These are phyloP conservation scores for Aquilaria malaccensis DNA, from an alignment of 345 rosid genomes.

Conservation along the genomic window DNA sequence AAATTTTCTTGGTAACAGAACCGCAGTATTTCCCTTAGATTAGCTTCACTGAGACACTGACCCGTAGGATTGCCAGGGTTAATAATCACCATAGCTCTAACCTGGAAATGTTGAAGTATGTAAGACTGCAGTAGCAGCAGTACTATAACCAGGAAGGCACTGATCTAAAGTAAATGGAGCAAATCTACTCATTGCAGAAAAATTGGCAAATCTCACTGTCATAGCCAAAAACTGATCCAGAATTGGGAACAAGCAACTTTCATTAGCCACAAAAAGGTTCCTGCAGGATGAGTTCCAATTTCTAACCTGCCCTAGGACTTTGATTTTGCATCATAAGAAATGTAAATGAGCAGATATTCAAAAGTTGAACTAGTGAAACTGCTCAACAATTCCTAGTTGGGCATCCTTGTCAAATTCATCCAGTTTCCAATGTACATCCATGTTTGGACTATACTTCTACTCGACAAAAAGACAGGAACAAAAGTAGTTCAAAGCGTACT, in stretches of 20 bases:
- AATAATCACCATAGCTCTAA: slow-evolving; percentile 95
- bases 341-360: too few relatives aligned
- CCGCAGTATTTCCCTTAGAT: slow-evolving; percentile 69
- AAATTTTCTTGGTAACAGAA: slow-evolving; percentile 77
- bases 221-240: too few relatives aligned
- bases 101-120: slow-evolving; percentile 34
- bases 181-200: too few relatives aligned
- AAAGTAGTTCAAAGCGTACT: slow-evolving; percentile 23
- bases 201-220: too few relatives aligned
- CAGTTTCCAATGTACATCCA: slow-evolving; percentile 4
- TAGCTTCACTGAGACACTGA: slow-evolving; percentile 92
- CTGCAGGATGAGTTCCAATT: too few relatives aligned
- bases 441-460: slow-evolving; percentile 3
- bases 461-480: slow-evolving; percentile 10
- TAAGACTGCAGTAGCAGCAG: not conserved
- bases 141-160: not conserved
- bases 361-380: not conserved
- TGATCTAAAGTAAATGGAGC: too few relatives aligned
- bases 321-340: too few relatives aligned
- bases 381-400: not conserved
- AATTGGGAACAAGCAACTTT: not conserved
- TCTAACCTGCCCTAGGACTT: too few relatives aligned
- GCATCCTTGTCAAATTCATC: slow-evolving; percentile 5
- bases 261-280: not conserved
- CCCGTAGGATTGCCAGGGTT: slow-evolving; percentile 99